phyloP scores from a whole-genome alignment of 176 grass and related monocot genomes.

The Aegilops umbellulata region DNA sequence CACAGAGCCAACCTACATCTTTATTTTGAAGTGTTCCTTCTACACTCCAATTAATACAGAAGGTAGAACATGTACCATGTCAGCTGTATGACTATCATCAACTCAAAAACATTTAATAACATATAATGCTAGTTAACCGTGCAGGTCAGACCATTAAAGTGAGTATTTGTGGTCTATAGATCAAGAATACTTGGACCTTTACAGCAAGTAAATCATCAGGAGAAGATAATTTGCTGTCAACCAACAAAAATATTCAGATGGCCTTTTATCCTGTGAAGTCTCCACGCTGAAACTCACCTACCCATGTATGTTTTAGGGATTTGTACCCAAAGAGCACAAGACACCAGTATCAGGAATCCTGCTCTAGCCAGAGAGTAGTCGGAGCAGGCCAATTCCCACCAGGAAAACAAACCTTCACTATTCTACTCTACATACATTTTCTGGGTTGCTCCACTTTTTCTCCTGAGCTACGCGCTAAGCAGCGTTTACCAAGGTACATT shows the following conservation, averaged over 20 bases:
- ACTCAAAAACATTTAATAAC: not conserved
- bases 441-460: not conserved
- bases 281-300: not conserved
- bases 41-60: not conserved
- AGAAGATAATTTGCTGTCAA: not conserved
- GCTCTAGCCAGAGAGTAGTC: not conserved
- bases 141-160: not conserved
- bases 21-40: not conserved
- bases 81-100: not conserved
- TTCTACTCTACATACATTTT: not conserved
- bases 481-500: not conserved
- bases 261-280: not conserved
- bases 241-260: not conserved
- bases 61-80: not conserved
- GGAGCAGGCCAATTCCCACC: too few relatives aligned
- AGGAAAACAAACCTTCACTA: not conserved
- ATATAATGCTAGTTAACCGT: not conserved
- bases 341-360: not conserved
- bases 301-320: not conserved
- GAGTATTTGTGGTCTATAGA: not conserved
- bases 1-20: not conserved
- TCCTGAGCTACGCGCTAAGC: not conserved
- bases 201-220: not conserved
- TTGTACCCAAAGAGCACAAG: not conserved
- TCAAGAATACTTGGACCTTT: not conserved